Percentiles rank a stretch among this genome's conserved stretches.
Evolutionary conservation across 2,329 filamentous ascomycete species (phyloP).

Genomic region (Coniochaeta prunicola): DNA sequence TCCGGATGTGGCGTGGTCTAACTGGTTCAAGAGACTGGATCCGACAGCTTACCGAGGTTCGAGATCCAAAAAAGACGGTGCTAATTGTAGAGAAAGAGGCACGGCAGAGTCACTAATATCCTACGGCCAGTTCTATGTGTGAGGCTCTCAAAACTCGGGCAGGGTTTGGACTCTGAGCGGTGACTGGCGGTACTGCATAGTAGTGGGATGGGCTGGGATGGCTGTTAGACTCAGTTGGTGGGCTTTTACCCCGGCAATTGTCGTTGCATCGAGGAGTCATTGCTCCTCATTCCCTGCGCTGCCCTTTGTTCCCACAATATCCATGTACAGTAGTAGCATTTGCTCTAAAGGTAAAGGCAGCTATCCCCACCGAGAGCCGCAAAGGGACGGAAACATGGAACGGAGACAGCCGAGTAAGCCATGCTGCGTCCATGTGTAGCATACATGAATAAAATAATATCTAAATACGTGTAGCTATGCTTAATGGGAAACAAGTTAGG

Average conservation of each 20-base stretch:
- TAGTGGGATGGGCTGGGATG: background rate
- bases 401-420: background rate
- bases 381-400: background rate
- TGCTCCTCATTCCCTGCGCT: background rate
- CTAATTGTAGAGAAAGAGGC: background rate
- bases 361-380: background rate
- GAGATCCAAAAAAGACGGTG: background rate
- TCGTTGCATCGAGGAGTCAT: constrained; percentile 1
- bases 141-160: background rate
- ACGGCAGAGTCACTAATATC: background rate
- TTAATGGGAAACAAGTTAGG: too few relatives aligned
- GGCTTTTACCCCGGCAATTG: background rate
- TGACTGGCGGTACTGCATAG: background rate
- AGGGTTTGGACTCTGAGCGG: background rate
- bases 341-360: too few relatives aligned
- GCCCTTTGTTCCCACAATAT: background rate
- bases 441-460: too few relatives aligned
- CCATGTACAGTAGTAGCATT: too few relatives aligned
- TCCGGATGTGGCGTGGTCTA: background rate
- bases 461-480: too few relatives aligned
- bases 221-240: background rate
- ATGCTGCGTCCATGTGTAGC: background rate
- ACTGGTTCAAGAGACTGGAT: background rate
- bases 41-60: background rate
- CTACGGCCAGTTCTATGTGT: background rate